Base-by-base conservation (phyloP, 169 alveolate genomes). In the Plasmodium vivax region DNA sequence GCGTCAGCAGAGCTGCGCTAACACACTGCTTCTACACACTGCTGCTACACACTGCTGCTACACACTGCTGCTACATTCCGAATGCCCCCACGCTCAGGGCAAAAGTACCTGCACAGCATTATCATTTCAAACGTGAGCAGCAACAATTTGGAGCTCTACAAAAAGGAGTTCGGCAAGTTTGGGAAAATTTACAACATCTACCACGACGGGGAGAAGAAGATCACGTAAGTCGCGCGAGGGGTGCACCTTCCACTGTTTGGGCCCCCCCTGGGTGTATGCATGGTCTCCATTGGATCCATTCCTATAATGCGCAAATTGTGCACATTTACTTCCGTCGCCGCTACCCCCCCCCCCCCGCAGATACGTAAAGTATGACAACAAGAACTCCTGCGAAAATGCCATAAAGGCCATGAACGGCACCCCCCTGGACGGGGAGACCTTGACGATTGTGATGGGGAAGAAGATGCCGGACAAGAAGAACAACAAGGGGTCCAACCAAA, bases 311-410 rank as follows among this genome's bases (percentile, higher is more conserved):
- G n/a, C n/a, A n/a, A n/a, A n/a, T n/a, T n/a, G n/a, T n/a, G n/a
- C n/a, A n/a, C n/a, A n/a, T n/a, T n/a, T n/a, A n/a, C n/a, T n/a
- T n/a, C n/a, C n/a, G n/a, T n/a, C n/a, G n/a, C n/a, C n/a, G n/a
- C n/a, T n/a, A n/a, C n/a, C 41, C n/a, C 32, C n/a, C 32, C 23
- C 62, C 12, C 16, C 71, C 71, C 8, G 23, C 81, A 85, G 84
- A 34, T 85, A 75, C 79, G 85, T 84, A 16, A 84, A 84, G 71
- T 84, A 84, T 84, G 92, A 84, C 34, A 84, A 84, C 71, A 84
- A 84, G 51, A 84, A 84, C 23, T 84, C 92, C 56, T 84, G 92
- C 74, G 92, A 84, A 2, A 84, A 84, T 84, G 92, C 92, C 30
- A 84, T 84, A 84, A 84, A 71, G 41, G 27, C 92, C 23, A 84